Percentiles rank a stretch among this genome's conserved stretches.
These are phyloP conservation scores for Trichoderma harzianum DNA, from an alignment of 2,329 filamentous ascomycete genomes.

Conservation along the genomic window DNA sequence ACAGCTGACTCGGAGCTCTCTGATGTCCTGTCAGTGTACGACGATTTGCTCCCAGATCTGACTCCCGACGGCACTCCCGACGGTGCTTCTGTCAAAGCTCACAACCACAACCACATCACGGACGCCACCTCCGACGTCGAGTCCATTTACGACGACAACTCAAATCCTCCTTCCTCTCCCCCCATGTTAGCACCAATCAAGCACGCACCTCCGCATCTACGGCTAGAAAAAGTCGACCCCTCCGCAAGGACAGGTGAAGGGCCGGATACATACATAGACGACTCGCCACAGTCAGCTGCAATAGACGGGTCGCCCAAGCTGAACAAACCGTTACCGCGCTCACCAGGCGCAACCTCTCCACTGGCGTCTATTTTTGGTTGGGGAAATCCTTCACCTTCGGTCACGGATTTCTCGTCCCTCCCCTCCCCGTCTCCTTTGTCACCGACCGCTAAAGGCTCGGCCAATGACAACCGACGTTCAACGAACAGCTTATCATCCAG, in stretches of 20 bases:
- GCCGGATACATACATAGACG: conserved; percentile 25
- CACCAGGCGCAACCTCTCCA: conserved; percentile 47
- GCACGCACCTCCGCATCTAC: conserved; percentile 51
- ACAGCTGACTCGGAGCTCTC: conserved; percentile 37
- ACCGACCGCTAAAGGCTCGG: conserved; percentile 35
- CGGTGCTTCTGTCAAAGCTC: conserved; percentile 26
- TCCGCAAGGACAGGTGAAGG: conserved; percentile 27
- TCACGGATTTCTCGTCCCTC: conserved; percentile 51
- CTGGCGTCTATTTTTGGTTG: conserved; percentile 55
- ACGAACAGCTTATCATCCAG: conserved; percentile 32
- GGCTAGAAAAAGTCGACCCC: conserved; percentile 43
- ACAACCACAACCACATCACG: conserved; percentile 31
- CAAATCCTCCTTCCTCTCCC: conserved; percentile 39
- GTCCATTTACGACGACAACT: conserved; percentile 31
- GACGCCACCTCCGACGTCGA: conserved; percentile 24
- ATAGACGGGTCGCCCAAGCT: conserved; percentile 37
- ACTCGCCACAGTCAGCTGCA: conserved; percentile 29
- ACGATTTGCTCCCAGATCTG: conserved; percentile 40
- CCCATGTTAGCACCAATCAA: conserved; percentile 48
- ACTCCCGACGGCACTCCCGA: conserved; percentile 27
- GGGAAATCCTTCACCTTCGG: conserved; percentile 44
- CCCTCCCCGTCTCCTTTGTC: conserved; percentile 54
- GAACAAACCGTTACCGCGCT: conserved; percentile 55
- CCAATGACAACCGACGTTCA: conserved; percentile 33
- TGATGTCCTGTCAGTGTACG: conserved; percentile 43